Percentiles rank a stretch among this genome's conserved stretches.
Conservation (phyloP, 1,284 basidiomycete species). For the Puccinia horiana region DNA sequence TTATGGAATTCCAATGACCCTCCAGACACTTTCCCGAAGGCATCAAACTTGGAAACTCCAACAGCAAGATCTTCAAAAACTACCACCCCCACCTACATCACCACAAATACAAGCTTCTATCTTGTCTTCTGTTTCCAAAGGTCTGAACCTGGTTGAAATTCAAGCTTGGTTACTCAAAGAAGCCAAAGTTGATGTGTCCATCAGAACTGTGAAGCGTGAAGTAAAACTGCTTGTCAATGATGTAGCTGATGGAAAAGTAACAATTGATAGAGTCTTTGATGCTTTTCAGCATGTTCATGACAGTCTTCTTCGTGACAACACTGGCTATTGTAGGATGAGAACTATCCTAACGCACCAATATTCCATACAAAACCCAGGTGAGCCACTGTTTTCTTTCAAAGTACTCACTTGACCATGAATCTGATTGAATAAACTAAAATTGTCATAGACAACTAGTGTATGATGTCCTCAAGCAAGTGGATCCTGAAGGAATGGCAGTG, state of each 20-base stretch:
- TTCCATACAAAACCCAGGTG: neutral
- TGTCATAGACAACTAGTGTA: neutral
- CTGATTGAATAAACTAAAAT: neutral
- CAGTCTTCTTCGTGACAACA: neutral
- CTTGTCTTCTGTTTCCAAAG: neutral
- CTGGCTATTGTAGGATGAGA: neutral
- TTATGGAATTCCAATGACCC: neutral
- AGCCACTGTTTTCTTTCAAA: neutral
- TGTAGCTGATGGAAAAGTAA: neutral
- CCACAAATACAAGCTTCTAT: neutral
- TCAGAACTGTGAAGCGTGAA: neutral
- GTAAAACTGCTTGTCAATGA: neutral
- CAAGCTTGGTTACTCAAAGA: neutral
- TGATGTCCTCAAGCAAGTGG: neutral
- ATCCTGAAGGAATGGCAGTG: slow-evolving; percentile 2
- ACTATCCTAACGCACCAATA: neutral
- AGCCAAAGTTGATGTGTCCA: neutral
- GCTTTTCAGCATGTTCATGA: neutral
- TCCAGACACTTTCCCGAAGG: neutral
- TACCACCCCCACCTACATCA: neutral
- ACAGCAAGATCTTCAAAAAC: neutral
- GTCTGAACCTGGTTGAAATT: neutral
- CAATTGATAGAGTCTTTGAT: neutral
- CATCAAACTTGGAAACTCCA: neutral
- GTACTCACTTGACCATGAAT: too few species aligned